These are phyloP conservation scores for Camelina neglecta DNA, from an alignment of 345 rosid species.

Conservation along the genomic window DNA sequence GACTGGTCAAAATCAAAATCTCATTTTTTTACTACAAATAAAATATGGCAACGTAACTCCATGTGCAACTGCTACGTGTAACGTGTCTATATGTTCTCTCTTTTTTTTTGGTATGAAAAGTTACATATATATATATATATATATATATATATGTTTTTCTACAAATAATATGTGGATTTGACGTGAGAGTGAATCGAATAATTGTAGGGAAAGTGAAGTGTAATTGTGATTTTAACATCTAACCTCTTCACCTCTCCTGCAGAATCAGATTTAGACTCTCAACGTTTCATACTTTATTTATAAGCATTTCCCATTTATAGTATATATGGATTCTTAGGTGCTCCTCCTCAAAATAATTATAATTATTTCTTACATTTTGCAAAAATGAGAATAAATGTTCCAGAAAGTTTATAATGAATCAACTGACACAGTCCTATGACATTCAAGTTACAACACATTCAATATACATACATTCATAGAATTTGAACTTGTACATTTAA, in stretches of 20 bases:
- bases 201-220: conserved; percentile 18
- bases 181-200: conserved; percentile 17
- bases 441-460: conserved; percentile 8
- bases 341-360: neutral
- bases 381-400: neutral
- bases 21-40: conserved; percentile 18
- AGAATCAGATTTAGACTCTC: neutral
- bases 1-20: conserved; percentile 40
- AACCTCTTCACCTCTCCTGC: conserved; percentile 26
- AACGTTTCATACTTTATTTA: conserved; percentile 15
- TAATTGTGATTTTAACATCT: conserved; percentile 38
- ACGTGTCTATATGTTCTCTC: neutral
- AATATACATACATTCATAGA: conserved; percentile 24
- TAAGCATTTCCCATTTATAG: conserved; percentile 16
- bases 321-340: neutral
- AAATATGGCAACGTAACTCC: conserved; percentile 12
- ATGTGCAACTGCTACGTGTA: conserved; percentile 26
- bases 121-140: too few relatives aligned
- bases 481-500: conserved; percentile 28
- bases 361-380: neutral
- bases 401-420: conserved; percentile 1
- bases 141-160: neutral
- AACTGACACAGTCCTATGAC: conserved; percentile 22
- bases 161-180: conserved; percentile 1
- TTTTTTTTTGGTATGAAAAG: too few relatives aligned